A percentile compares a stretch with the other conserved stretches of the same genome.
phyloP scores from a whole-genome alignment of 306 rosid species.

The Potentilla sterilis region DNA sequence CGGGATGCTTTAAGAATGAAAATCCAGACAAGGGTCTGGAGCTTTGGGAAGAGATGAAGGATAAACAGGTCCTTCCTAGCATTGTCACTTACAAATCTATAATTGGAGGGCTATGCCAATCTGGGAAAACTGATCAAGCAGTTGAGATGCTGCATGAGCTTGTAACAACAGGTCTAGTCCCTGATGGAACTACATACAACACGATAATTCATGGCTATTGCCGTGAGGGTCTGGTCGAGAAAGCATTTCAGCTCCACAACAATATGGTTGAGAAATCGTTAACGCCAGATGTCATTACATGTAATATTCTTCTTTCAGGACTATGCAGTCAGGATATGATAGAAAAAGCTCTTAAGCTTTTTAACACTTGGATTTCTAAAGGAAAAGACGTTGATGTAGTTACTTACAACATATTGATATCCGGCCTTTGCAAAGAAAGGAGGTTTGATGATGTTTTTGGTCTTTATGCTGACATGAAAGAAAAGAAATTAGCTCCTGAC shows the following conservation, averaged over 20 bases:
- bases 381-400: constrained; percentile 60
- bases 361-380: constrained; percentile 61
- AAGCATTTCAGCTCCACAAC: constrained; percentile 83
- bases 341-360: constrained; percentile 73
- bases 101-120: constrained; percentile 67
- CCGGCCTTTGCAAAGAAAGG: constrained; percentile 68
- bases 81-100: constrained; percentile 64
- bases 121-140: constrained; percentile 66
- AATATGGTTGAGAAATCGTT: constrained; percentile 63
- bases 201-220: constrained; percentile 78
- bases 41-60: constrained; percentile 82
- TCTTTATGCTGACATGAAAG: constrained; percentile 67
- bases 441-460: constrained; percentile 60
- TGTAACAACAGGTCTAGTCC: constrained; percentile 58
- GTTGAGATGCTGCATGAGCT: constrained; percentile 72
- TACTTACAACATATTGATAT: constrained; percentile 79
- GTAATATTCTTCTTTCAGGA: constrained; percentile 79
- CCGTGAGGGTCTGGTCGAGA: constrained; percentile 64
- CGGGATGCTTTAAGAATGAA: constrained; percentile 70
- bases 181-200: constrained; percentile 72
- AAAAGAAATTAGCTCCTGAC: constrained; percentile 59
- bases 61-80: constrained; percentile 60
- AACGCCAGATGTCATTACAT: constrained; percentile 64
- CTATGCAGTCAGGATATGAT: constrained; percentile 68
- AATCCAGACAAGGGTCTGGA: constrained; percentile 49